These are phyloP conservation scores for Xerocomellus intermedius DNA, from an alignment of 768 basidiomycete species.

Conservation along the genomic window DNA sequence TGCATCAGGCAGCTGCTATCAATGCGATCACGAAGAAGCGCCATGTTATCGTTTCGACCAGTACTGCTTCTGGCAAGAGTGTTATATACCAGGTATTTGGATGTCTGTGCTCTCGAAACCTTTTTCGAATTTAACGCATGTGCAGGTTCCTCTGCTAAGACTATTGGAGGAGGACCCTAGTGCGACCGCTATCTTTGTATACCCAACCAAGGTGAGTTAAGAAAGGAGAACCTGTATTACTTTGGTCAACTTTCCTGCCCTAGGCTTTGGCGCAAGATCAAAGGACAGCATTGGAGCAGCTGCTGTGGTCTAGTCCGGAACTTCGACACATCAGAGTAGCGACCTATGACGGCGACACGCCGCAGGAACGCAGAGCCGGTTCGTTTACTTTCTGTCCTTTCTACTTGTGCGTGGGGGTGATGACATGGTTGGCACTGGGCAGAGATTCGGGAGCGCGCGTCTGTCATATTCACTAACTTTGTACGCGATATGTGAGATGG, in stretches of 20 bases:
- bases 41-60: slow-evolving; percentile 85
- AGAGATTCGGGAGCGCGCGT: slow-evolving; percentile 72
- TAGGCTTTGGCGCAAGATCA: slow-evolving; percentile 92
- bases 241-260: background rate
- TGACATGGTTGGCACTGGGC: background rate
- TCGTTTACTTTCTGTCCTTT: slow-evolving; percentile 1
- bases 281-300: slow-evolving; percentile 61
- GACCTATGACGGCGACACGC: slow-evolving; percentile 90
- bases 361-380: slow-evolving; percentile 65
- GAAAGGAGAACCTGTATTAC: background rate
- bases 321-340: slow-evolving; percentile 64
- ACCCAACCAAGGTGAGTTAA: slow-evolving; percentile 73
- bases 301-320: slow-evolving; percentile 58
- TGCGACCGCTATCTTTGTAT: slow-evolving; percentile 79
- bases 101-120: background rate
- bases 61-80: slow-evolving; percentile 89
- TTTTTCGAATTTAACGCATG: background rate
- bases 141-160: slow-evolving; percentile 66
- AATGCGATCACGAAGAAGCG: slow-evolving; percentile 53
- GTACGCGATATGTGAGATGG: slow-evolving; percentile 38
- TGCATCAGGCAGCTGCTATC: slow-evolving; percentile 72
- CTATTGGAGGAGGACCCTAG: slow-evolving; percentile 59
- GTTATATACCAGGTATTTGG: slow-evolving; percentile 75
- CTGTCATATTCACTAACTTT: slow-evolving; percentile 88
- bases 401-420: background rate